phyloP scores from a whole-genome alignment of 768 basidiomycete genomes.

The Hypsizygus marmoreus region DNA sequence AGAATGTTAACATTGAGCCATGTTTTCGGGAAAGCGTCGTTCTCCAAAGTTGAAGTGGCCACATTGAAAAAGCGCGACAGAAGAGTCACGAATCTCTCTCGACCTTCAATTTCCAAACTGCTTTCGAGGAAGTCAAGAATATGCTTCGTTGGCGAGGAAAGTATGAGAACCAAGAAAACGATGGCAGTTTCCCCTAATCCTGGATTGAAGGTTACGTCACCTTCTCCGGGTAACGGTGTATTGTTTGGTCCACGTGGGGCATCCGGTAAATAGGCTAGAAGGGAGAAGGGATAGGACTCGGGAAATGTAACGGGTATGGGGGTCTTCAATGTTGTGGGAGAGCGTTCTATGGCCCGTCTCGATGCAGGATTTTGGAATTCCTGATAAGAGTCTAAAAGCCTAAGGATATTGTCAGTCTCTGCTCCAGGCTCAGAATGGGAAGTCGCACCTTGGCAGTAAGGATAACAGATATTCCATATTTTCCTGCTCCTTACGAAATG shows the following conservation, averaged over 20 bases:
- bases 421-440: neutral
- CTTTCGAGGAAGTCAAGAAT: constrained; percentile 79
- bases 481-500: constrained; percentile 81
- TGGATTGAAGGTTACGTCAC: constrained; percentile 63
- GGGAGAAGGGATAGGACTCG: constrained; percentile 89
- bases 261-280: constrained; percentile 69
- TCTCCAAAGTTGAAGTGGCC: constrained; percentile 76
- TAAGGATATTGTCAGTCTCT: constrained; percentile 29
- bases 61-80: constrained; percentile 83
- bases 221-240: constrained; percentile 43
- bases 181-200: constrained; percentile 84
- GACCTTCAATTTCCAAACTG: constrained; percentile 86
- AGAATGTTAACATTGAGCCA: constrained; percentile 94
- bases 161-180: constrained; percentile 78
- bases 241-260: constrained; percentile 43
- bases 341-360: constrained; percentile 67
- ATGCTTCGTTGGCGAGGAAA: constrained; percentile 77
- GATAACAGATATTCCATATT: constrained; percentile 86
- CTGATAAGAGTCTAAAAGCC: constrained; percentile 84
- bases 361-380: constrained; percentile 76
- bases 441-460: constrained; percentile 76
- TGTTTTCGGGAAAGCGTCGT: constrained; percentile 84
- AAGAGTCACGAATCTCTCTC: constrained; percentile 70
- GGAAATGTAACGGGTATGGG: constrained; percentile 83
- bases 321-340: constrained; percentile 58